Base-by-base conservation (phyloP, 2,329 filamentous ascomycete species). In the Neofusicoccum parvum region DNA sequence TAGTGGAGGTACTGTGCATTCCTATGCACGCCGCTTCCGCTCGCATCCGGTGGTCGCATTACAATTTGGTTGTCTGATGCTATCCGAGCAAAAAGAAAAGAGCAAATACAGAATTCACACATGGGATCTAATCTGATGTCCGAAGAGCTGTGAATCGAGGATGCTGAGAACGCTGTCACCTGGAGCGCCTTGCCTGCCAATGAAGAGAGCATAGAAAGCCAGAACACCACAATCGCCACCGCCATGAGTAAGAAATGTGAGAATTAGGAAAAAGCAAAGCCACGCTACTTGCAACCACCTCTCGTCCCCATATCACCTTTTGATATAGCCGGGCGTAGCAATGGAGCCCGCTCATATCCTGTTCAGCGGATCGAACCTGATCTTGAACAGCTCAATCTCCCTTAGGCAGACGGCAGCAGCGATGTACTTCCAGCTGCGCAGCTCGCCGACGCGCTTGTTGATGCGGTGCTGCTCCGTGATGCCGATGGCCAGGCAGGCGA, bases 391-490 rank as follows among this genome's bases (percentile, higher is more conserved):
- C 70, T 80, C 76, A 56, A 86, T 72, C 74, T 86, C 82, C 64
- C 78, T 78, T 77, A 87, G 74, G 65, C 80, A 82, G 0, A 83
- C 79, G 0, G 78, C 79, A 4, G 83, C 83, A 65, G 83, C 81
- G 15, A 87, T 74, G 72, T 85, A 87, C 68, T 76, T 79, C 73
- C 85, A 87, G 68, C 84, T 86, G 68, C 78, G 72, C 64, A 86
- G 65, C 62, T 76, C 69, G 0, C 78, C 76, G 1, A 72, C 65
- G 34, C 70, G 67, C 36, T 71, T 70, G 2, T 69, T 69, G 48
- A 78, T 75, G 68, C 69, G 71, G 1, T 68, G 70, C 20, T 37
- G 20, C 56, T 81, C 75, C 46, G 78, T 68, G 15, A 81, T 69
- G 9, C 78, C 79, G 0, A 83, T 74, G 11, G 77, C 73, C 65